Base-by-base conservation (phyloP, 2,329 filamentous ascomycete genomes). In the Botryotinia calthae region DNA sequence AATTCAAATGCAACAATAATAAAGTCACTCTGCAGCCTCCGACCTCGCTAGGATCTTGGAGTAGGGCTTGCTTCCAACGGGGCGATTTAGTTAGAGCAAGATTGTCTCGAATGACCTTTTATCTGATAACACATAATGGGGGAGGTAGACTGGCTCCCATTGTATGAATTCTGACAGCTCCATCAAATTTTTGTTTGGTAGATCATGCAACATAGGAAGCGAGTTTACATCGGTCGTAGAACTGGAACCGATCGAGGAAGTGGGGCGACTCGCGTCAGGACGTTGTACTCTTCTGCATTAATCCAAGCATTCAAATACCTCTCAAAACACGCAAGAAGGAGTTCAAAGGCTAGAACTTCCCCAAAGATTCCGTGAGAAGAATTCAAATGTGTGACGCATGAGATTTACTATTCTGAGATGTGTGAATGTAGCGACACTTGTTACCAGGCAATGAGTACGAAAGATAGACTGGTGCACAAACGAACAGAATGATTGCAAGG, bases 111-210 rank as follows among this genome's bases (percentile, higher is more conserved):
- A 56, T 6, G 7, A 56, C 1, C 6, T 6, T 54, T 25, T 56
- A 14, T 28, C 14, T 6, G 51, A 18, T 1, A 18, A 56, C 0
- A 9, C 28, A 14, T 9, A 18, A 18, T 56, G n/a, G 7, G 18
- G 6, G 1, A n/a, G 14, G 2, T n/a, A 18, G 2, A 2, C 5
- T 28, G 2, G 8, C 16, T 56, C 6, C 6, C 1, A 31, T 31
- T 4, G 2, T 18, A 14, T 28, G 18, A 28, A 28, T 9, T 2
- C 14, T 18, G 51, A 56, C 28, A 28, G 51, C 51, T 28, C 7
- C 4, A 56, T 28, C 14, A 9, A 56, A 2, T 18, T 4, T 18
- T 18, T 56, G n/a, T 28, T 31, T 9, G 28, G 51, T 14, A 4
- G n/a, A 4, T 56, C 14, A 0, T 31, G n/a, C 14, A 18, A 56